Evolutionary conservation across 1,284 basidiomycete genomes (phyloP), one percentile per base, ranked within the genome.

Genomic region (Cutaneotrichosporon mucoides): DNA sequence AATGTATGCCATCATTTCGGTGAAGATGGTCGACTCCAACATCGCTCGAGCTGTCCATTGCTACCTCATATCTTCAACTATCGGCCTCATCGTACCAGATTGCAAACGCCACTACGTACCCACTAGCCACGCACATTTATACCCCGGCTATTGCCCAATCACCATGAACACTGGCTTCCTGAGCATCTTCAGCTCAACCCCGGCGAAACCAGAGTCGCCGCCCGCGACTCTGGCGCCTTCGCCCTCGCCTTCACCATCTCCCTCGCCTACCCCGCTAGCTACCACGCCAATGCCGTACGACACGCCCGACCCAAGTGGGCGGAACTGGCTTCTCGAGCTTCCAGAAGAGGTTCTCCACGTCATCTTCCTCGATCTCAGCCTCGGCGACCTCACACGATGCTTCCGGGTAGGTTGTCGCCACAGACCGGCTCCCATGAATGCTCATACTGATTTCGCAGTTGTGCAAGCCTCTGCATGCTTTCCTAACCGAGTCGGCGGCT

Each of bases 301-400:
- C 13, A 33, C 4, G 34, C 53, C 57, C 5, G 37, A 41, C 37
- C 43, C 56, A 4, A 50, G 38, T 34, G 61, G 55, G 3, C 41
- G 42, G 38, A 51, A 38, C 49, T 48, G 49, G 34, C 40, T 68
- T 38, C 8, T 47, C 10, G 40, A 44, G 3, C 55, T 75, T 4
- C 73, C 73, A 6, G 64, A 65, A 8, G 73, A 75, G 54, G 65
- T 75, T 0, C 37, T 73, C 24, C 66, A 67, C 45, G 64, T 66
- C 49, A 51, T 75, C 8, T 70, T 61, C 37, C 44, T 68, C 7
- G 15, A 42, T 7, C 57, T 73, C 12, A 38, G 43, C 33, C 53
- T 69, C 6, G 48, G 43, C 9, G 69, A 69, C 10, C 53, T 68
- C 7, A 55, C 70, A 6, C 6, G 16, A 0, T 56, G 69, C 13